These are phyloP conservation scores for Hypholoma sublateritium DNA, from an alignment of 768 basidiomycete genomes.

Conservation along the genomic window DNA sequence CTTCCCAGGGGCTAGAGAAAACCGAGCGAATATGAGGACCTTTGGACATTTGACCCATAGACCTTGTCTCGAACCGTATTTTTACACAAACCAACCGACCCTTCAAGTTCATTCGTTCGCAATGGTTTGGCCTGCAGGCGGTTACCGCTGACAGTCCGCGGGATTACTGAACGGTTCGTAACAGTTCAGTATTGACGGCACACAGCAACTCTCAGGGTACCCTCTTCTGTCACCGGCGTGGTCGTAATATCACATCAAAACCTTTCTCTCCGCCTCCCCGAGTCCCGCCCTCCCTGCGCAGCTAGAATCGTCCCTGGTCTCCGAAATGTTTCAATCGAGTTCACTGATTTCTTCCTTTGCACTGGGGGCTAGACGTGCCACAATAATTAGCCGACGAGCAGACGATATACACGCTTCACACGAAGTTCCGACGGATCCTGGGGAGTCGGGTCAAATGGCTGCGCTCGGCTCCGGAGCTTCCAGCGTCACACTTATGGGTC, in stretches of 20 bases:
- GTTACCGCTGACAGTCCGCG: too few species aligned
- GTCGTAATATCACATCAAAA: not conserved
- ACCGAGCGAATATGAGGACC: too few species aligned
- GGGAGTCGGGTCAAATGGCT: not conserved
- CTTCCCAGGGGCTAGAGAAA: too few species aligned
- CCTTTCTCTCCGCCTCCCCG: not conserved
- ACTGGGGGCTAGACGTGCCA: too few species aligned
- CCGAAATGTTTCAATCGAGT: not conserved
- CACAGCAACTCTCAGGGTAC: not conserved
- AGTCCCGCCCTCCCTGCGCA: not conserved
- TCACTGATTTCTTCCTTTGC: not conserved
- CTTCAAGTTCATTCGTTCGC: too few species aligned
- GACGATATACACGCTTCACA: not conserved
- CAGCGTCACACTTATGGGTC: not conserved
- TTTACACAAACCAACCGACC: too few species aligned
- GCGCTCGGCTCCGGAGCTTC: not conserved
- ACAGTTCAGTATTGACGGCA: not conserved
- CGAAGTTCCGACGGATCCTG: not conserved
- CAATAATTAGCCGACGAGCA: not conserved
- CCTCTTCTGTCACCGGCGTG: not conserved
- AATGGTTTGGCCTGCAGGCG: too few species aligned
- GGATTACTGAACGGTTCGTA: not conserved
- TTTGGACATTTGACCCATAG: too few species aligned
- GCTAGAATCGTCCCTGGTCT: not conserved
- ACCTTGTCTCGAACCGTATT: too few species aligned